Evolutionary conservation across 805 yeast genomes (phyloP), one percentile per base, ranked within the genome.

Genomic region (Candida palmyrensis): DNA sequence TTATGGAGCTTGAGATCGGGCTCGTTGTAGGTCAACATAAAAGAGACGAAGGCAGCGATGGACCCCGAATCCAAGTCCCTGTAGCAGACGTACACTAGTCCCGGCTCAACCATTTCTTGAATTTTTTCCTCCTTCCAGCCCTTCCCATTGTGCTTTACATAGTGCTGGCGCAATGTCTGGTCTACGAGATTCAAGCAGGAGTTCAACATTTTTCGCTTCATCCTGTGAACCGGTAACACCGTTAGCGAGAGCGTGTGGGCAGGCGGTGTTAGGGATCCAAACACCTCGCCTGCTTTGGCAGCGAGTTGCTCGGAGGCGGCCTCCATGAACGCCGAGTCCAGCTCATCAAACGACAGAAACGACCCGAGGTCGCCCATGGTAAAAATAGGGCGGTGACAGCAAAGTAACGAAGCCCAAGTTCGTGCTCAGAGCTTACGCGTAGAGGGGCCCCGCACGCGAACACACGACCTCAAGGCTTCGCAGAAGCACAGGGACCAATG

Each of bases 21-120:
- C 18, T 57, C 55, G 31, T 73, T 76, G 6, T 40, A 21, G 0
- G 72, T 66, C n/a, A 70, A 33, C 41, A 64, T 62, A 33, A 73
- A 47, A 1, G 80, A 72, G 9, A 73, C 27, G 39, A 76, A 75
- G 1, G 68, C 77, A 2, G 53, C 48, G 1, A 66, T 24, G 14
- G 33, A 32, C 7, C 28, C 28, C 11, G 13, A 13, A n/a, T 31
- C 23, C 12, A 18, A 11, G 15, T 24, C 28, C 17, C 25, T 14
- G 23, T 70, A 57, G 43, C 64, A 48, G 0, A 68, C 45, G 38
- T 71, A 73, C 0, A 71, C 51, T 39, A 75, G 49, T 0, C 79
- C 79, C 0, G 51, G 33, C 37, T 73, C 78, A 16, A 48, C 39
- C 68, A 75, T 65, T 39, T 75, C 81, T 25, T 42, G 54, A 10